Evolutionary conservation across 2,329 filamentous ascomycete genomes (phyloP), one percentile per base, ranked within the genome.

Genomic region (Penicillium olsonii): DNA sequence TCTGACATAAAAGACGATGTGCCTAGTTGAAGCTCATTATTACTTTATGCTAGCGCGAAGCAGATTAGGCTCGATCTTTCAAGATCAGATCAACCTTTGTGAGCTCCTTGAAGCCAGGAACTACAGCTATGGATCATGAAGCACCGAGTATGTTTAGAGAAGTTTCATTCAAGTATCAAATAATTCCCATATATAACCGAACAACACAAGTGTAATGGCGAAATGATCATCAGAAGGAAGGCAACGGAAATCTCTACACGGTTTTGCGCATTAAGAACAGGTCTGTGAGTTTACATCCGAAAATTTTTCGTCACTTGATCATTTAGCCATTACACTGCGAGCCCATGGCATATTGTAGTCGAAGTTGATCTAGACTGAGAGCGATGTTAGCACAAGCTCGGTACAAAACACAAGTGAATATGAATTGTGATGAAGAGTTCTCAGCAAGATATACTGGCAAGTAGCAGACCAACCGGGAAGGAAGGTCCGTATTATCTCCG

Each of bases 231-330:
- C 91, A 96, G 91, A 96, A 96, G 92, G 92, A 96, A 96, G 92
- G 91, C 92, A 96, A 96, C 92, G 91, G 92, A 96, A 88, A 87
- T 84, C 76, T 96, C 92, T 87, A 95, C 92, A 96, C 78, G 82
- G 82, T 79, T 87, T 90, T 95, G 91, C 91, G 90, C 90, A 88
- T 87, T 87, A 88, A 87, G 87, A 84, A 81, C 83, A 83, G 79
- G 80, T 83, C 80, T 81, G 76, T 77, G 68, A 68, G 75, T 95
- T 95, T 90, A 94, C 90, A 96, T 96, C 92, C 92, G 91, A 82
- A 87, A 88, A 95, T 77, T 77, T 94, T 95, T 96, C 92, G 95
- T 84, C 75, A 77, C 70, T 58, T 59, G 58, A 66, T 64, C 60
- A 63, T 59, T 52, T 50, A 47, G 46, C 54, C 52, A 50, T 22